Base-by-base conservation (phyloP, 2,329 filamentous ascomycete genomes). In the Beauveria rudraprayagi region DNA sequence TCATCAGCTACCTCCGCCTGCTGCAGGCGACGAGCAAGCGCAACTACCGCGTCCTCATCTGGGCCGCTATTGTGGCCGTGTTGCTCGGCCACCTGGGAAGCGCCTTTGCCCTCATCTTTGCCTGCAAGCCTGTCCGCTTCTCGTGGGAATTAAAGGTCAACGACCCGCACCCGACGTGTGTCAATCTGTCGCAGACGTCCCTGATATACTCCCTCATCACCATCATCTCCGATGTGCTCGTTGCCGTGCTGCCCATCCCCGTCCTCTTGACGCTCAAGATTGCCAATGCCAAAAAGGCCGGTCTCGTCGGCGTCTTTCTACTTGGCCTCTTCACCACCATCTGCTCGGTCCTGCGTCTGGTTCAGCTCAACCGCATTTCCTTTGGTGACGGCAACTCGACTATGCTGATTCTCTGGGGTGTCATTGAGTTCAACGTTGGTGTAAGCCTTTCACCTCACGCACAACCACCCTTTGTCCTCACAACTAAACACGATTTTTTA, bases 351-450 rank as follows among this genome's bases (percentile, higher is more conserved):
- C 67, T 83, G 60, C 75, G 81, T 8, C 78, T 83, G 60, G 69
- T 75, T 0, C 79, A 83, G 65, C 83, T 83, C 62, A 68, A 77
- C 63, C 71, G 75, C 0, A 80, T 83, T 40, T 77, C 78, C 16
- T 70, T 72, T n/a, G 78, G 78, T 1, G 79, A 82, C 43, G 80
- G 80, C 10, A 81, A 83, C 65, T 82, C 81, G 0, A 83, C 81
- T 4, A 80, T 81, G 77, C 71, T 83, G 17, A 75, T 83, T 0
- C 70, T 83, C 1, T 83, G 81, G 81, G 81, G 81, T 4, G 79
- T 77, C 1, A 79, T 83, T 61, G 81, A 83, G 67, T 80, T 83
- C 68, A 83, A 83, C 64, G 76, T 83, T 37, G 81, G 81, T 11
- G 58, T 24, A 22, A 52, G 48, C 34, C 34, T 5, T 5, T 26